Conservation (phyloP, 257 asterid genomes). For the Rubia yunnanensis region DNA sequence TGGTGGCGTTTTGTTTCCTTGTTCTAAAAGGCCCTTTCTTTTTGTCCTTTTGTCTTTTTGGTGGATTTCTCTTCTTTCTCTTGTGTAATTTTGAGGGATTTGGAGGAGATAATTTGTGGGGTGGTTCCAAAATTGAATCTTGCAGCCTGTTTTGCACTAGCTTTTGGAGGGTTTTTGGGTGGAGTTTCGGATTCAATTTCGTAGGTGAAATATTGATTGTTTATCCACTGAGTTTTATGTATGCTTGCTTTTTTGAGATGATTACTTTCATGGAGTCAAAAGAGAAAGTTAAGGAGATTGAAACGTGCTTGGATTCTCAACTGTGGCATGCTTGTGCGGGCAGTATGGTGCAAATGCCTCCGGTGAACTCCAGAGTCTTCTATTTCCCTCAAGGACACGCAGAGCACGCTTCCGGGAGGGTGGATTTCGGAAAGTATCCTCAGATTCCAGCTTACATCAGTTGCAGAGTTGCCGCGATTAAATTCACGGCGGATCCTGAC, state of each 20-base stretch:
- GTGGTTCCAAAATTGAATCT: conserved; percentile 14
- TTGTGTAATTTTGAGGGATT: not conserved
- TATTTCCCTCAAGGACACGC: conserved; percentile 97
- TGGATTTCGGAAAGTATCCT: conserved; percentile 46
- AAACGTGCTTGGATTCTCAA: conserved; percentile 69
- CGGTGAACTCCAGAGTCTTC: conserved; percentile 49
- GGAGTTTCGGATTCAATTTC: not conserved
- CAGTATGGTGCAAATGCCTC: conserved; percentile 82
- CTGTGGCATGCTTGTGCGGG: conserved; percentile 99
- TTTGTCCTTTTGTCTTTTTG: not conserved
- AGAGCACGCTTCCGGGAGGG: conserved; percentile 57
- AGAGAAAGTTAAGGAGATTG: conserved; percentile 45
- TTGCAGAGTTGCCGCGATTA: conserved; percentile 45
- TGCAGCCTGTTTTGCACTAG: not conserved
- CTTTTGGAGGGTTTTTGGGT: not conserved
- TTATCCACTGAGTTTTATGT: not conserved
- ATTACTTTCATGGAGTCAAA: conserved; percentile 58
- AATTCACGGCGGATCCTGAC: conserved; percentile 80
- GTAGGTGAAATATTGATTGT: conserved; percentile 4
- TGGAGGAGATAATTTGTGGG: conserved; percentile 14
- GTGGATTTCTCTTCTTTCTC: not conserved
- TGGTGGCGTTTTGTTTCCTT: not conserved
- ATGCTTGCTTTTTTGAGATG: conserved; percentile 23
- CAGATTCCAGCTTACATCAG: conserved; percentile 48
- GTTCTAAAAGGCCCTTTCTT: not conserved